Percentiles rank a stretch among this genome's conserved stretches.
These are phyloP conservation scores for Tulasnella sp. DNA, from an alignment of 768 basidiomycete genomes.

Conservation along the genomic window DNA sequence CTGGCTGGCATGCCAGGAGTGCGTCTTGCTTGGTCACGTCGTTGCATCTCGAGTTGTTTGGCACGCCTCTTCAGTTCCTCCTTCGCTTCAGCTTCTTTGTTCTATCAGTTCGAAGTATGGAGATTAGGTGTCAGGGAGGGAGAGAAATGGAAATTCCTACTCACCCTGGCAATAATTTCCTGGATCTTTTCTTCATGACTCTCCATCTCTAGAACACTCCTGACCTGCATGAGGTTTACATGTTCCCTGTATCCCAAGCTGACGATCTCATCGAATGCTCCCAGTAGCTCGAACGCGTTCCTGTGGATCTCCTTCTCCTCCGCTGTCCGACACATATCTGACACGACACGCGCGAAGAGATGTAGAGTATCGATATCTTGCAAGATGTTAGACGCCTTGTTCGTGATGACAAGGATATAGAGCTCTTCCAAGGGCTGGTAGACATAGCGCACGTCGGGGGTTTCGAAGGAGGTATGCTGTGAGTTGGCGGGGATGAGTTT, in stretches of 20 bases:
- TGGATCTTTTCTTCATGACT: slow-evolving; percentile 61
- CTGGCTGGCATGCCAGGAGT: slow-evolving; percentile 41
- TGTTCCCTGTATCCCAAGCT: slow-evolving; percentile 57
- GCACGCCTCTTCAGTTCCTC: slow-evolving; percentile 97
- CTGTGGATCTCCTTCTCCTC: slow-evolving; percentile 84
- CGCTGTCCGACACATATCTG: slow-evolving; percentile 76
- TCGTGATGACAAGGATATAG: slow-evolving; percentile 94
- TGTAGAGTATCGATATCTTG: slow-evolving; percentile 97
- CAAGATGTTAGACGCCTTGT: slow-evolving; percentile 96
- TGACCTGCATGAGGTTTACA: slow-evolving; percentile 34
- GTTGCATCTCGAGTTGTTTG: slow-evolving; percentile 95
- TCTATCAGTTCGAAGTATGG: slow-evolving; percentile 36
- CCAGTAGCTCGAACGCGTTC: slow-evolving; percentile 86
- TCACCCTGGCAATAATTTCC: slow-evolving; percentile 89
- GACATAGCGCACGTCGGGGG: slow-evolving; percentile 88
- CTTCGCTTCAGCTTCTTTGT: slow-evolving; percentile 98
- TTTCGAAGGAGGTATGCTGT: slow-evolving; percentile 95
- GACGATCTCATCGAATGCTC: slow-evolving; percentile 95
- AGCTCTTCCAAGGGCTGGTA: slow-evolving; percentile 95
- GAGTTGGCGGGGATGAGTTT: slow-evolving; percentile 92
- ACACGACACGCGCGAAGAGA: slow-evolving; percentile 86
- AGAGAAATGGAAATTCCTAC: slow-evolving; percentile 22
- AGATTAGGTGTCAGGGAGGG: background rate
- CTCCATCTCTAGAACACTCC: slow-evolving; percentile 38
- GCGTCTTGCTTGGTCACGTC: slow-evolving; percentile 83